Conservation (phyloP, 2,329 filamentous ascomycete species). For the Aureobasidium sp. region DNA sequence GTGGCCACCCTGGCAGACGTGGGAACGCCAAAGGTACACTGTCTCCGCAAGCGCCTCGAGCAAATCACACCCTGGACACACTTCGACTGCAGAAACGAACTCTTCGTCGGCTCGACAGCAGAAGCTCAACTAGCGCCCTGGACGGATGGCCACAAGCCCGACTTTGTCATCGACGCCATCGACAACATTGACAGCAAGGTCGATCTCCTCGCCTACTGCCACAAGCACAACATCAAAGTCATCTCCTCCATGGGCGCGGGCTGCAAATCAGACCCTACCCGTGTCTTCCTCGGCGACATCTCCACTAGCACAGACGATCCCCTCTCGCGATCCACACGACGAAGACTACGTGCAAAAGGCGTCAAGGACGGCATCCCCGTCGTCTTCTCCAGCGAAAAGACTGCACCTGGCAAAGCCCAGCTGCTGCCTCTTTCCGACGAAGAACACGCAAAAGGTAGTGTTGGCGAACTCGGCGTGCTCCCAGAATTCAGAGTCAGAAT, state of each 20-base stretch:
- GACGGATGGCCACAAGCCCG: conserved; percentile 55
- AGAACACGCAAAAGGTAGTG: conserved; percentile 76
- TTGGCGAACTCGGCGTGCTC: conserved; percentile 79
- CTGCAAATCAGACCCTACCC: conserved; percentile 79
- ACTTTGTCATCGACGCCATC: conserved; percentile 93
- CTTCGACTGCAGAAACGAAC: conserved; percentile 78
- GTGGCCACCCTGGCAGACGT: conserved; percentile 92
- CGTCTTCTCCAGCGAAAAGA: conserved; percentile 86
- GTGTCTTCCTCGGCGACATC: conserved; percentile 86
- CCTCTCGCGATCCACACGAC: conserved; percentile 73
- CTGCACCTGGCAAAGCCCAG: conserved; percentile 82
- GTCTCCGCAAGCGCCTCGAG: conserved; percentile 68
- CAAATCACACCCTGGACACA: conserved; percentile 87
- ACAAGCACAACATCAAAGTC: conserved; percentile 66
- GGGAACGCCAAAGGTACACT: conserved; percentile 83
- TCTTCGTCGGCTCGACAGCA: conserved; percentile 65
- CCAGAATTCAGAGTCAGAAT: conserved; percentile 94
- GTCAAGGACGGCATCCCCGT: conserved; percentile 80
- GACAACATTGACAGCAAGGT: conserved; percentile 99
- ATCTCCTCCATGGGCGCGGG: conserved; percentile 95
- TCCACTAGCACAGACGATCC: conserved; percentile 80
- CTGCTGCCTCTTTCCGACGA: conserved; percentile 80
- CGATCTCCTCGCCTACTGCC: conserved; percentile 77
- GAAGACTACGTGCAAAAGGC: conserved; percentile 66
- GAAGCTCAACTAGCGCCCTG: conserved; percentile 59